Evolutionary conservation across 2,329 filamentous ascomycete species (phyloP), one percentile per base, ranked within the genome.

Genomic region (Pestalotiopsis sp.): DNA sequence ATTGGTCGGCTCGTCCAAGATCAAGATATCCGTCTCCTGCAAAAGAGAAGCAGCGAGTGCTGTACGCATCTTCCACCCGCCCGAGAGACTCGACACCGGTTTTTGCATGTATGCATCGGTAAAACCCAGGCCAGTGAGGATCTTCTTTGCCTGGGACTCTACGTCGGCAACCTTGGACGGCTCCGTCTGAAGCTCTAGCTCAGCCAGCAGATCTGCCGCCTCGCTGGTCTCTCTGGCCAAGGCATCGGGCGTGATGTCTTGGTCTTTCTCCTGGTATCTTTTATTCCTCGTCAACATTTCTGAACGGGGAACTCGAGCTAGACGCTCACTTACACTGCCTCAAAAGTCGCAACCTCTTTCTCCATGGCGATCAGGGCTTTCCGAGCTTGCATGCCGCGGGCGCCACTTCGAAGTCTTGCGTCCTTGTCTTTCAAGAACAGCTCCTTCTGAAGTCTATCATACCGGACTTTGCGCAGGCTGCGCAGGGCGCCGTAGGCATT

Each of bases 1-100:
- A 76, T 97, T 97, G 41, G 93, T 97, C 0, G 94, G 94, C 77
- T 97, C 93, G 77, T 97, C 93, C 2, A 97, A 87, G 64, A 97
- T 90, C 68, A 97, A 84, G 2, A 97, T 88, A 72, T 97, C 93
- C 0, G 90, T 88, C 7, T 91, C 88, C 70, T 94, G 91, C 1
- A 93, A 87, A 3, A 97, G 83, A 0, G 89, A 88, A 3, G 84
- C 83, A 2, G 91, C 91, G 0, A 93, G 83, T 68, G 89, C 84
- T 36, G 88, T 88, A 11, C 92, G 87, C 89, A 93, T 93, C 70
- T 85, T 87, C 91, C 91, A 93, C 2, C 92, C 94, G 6, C 94
- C 93, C 0, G 93, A 96, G 2, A 97, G 83, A 45, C 88, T 89
- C 1, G 84, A 83, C 13, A 93, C 85, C 6, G 88, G 84, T 70